Evolutionary conservation across 2,329 filamentous ascomycete species (phyloP).

Genomic region (Paecilomyces niveus): DNA sequence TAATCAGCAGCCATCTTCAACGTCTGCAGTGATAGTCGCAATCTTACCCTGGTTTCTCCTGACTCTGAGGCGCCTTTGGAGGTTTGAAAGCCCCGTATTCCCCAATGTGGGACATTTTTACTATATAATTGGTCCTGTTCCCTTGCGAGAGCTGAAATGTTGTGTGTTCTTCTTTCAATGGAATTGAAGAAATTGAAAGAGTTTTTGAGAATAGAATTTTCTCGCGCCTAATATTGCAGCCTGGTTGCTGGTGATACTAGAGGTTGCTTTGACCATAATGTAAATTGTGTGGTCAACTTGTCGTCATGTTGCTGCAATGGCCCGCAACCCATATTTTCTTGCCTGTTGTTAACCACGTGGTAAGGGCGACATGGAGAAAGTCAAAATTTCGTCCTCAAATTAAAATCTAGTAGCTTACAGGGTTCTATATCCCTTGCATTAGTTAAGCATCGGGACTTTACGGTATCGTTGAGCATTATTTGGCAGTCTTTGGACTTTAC

Average conservation of each 20-base stretch:
- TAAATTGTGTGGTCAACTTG: slow-evolving; percentile 11
- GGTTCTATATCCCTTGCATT: too few relatives aligned
- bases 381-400: neutral
- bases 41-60: slow-evolving; percentile 20
- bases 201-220: neutral
- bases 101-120: slow-evolving; percentile 17
- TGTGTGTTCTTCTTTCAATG: neutral
- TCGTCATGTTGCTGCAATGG: slow-evolving; percentile 17
- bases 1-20: neutral
- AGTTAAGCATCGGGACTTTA: too few relatives aligned
- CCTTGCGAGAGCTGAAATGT: neutral
- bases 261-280: neutral
- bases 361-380: neutral
- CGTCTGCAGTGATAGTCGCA: neutral
- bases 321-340: neutral
- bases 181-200: neutral
- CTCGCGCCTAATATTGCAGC: neutral
- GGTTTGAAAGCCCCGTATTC: slow-evolving; percentile 16
- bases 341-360: neutral
- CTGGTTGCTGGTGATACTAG: neutral
- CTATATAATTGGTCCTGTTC: neutral
- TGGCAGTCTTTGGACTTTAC: too few relatives aligned
- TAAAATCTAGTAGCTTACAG: neutral
- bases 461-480: too few relatives aligned
- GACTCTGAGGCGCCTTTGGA: slow-evolving; percentile 15